Evolutionary conservation across 1,284 basidiomycete genomes (phyloP), one percentile per base, ranked within the genome.

Genomic region (Ganoderma resinaceum): DNA sequence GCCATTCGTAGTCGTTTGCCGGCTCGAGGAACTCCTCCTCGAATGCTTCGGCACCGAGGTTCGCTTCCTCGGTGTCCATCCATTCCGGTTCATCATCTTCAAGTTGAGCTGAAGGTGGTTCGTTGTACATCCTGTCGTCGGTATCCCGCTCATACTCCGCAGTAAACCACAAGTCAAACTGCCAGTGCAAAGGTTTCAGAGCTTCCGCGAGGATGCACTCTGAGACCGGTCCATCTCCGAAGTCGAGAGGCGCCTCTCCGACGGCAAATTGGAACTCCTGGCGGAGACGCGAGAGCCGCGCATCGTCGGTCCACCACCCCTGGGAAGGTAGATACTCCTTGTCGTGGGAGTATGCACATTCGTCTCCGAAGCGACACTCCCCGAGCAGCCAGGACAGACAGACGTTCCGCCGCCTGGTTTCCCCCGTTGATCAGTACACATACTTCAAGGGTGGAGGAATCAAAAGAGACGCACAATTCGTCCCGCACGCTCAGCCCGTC

Each of bases 401-500:
- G 18, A 84, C 81, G 68, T 84, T 84, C 66, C 78, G 75, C 7
- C 82, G 81, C 2, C 80, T 82, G 43, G 2, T 18, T 23, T 8
- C 14, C 18, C 38, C 38, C 4, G 20, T 43, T 5, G 16, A 4
- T 52, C n/a, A 49, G 46, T 1, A 20, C 16, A 20, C 14, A 57
- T 4, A 8, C 18, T 40, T 14, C 11, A 12, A 20, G 8, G 6
- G 38, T 40, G 38, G 18, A 23, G 20, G 8, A 37, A 26, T 72
- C 16, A 20, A 3, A 62, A 40, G 86, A 84, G 8, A 80, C 85
- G 70, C 64, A 88, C 87, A 86, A 74, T 11, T 79, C 78, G 69
- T 89, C 86, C 14, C 84, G 79, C 3, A 87, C 79, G 70, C 87
- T 88, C 75, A 82, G 83, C 40, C 79, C 71, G 72, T 88, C 86